phyloP scores from a whole-genome alignment of 2,329 filamentous ascomycete genomes.

The Pezicula carpinea region DNA sequence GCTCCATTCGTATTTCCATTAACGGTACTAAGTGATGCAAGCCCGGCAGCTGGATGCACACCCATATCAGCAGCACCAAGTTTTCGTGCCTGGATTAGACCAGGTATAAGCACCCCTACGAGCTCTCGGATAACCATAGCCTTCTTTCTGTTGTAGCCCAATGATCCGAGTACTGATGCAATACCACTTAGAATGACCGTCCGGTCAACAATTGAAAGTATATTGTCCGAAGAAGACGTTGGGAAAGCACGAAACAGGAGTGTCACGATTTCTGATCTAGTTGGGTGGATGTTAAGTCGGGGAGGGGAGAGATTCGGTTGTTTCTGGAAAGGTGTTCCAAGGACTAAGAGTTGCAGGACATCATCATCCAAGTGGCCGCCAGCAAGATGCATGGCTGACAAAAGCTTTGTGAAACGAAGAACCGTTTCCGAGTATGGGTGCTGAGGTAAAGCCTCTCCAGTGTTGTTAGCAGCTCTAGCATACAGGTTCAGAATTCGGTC shows the following conservation, averaged over 20 bases:
- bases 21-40: slow-evolving; percentile 64
- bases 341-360: slow-evolving; percentile 60
- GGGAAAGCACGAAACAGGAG: slow-evolving; percentile 69
- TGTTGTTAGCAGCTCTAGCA: slow-evolving; percentile 55
- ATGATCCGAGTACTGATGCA: slow-evolving; percentile 72
- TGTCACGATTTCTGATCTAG: slow-evolving; percentile 58
- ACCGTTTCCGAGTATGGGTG: slow-evolving; percentile 68
- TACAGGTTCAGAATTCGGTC: slow-evolving; percentile 74
- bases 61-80: slow-evolving; percentile 93
- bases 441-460: slow-evolving; percentile 65
- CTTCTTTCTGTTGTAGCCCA: slow-evolving; percentile 85
- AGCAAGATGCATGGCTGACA: slow-evolving; percentile 62
- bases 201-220: slow-evolving; percentile 69
- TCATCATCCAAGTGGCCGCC: slow-evolving; percentile 57
- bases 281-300: slow-evolving; percentile 50
- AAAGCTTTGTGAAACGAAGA: slow-evolving; percentile 67
- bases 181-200: slow-evolving; percentile 81
- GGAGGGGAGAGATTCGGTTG: slow-evolving; percentile 42
- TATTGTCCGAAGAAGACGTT: slow-evolving; percentile 55
- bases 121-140: slow-evolving; percentile 85
- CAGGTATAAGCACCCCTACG: slow-evolving; percentile 75
- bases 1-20: slow-evolving; percentile 45
- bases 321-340: slow-evolving; percentile 52
- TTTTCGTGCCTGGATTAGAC: slow-evolving; percentile 85
- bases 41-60: slow-evolving; percentile 85